Evolutionary conservation across 208 protist species (phyloP), one percentile per base, ranked within the genome.

Genomic region (Endotrypanum monterogeii): DNA sequence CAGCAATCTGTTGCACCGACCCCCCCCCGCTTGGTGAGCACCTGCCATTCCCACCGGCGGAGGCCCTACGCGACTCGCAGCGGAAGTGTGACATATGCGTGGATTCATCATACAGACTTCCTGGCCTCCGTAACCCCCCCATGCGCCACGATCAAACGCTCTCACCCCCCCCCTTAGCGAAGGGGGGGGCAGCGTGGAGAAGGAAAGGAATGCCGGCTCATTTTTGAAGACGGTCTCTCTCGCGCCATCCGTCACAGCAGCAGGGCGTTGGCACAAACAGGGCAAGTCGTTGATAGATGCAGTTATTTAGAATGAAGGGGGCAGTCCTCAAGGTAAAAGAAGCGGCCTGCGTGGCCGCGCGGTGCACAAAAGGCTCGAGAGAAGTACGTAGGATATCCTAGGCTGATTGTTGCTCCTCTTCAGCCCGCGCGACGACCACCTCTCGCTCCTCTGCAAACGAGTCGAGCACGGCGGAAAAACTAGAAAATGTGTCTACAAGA

Each of bases 401-500:
- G 16, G 55, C 57, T 8, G 67, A 54, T 8, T 30, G 51, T n/a
- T 54, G 67, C 25, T 73, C 67, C 14, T 48, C 20, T 50, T 74
- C 70, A 8, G 46, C 48, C 23, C 76, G 62, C 25, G 76, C 50
- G 16, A 39, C 65, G n/a, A 80, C 76, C 12, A 76, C 63, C 46
- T 80, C 76, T 8, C 70, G 51, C 65, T 76, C 76, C 69, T 71
- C 76, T n/a, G 76, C 35, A 48, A 76, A 80, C 2, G 76, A 80
- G 14, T 67, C 56, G 35, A 80, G 76, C 12, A 80, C n/a, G n/a
- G 71, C 58, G 11, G 41, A 54, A 6, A 67, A 80, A 28, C 58
- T 67, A 14, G 62, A 46, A 44, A 80, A 80, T 30, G 58, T 35
- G 46, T 76, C 76, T 70, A 76, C 65, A 20, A 67, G 2, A 14